Conservation (phyloP, 768 basidiomycete species). For the Mrakia gelida region DNA sequence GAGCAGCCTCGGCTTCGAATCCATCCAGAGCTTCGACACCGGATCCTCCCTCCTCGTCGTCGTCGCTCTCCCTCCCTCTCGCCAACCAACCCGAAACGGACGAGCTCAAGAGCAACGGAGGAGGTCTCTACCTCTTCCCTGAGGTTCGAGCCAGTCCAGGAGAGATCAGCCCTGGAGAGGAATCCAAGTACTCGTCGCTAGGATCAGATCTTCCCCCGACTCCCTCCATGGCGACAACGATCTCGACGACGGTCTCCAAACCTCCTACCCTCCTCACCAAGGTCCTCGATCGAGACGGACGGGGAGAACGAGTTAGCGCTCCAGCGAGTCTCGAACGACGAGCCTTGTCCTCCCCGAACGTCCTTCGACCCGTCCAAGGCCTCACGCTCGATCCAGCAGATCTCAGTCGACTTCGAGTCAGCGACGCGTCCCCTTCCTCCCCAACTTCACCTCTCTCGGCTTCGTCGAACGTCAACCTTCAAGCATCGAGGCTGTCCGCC, state of each 20-base stretch:
- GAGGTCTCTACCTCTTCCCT: background rate
- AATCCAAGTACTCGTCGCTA: background rate
- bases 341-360: background rate
- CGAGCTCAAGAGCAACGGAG: background rate
- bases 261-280: background rate
- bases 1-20: background rate
- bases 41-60: background rate
- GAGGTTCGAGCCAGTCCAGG: slow-evolving; percentile 14
- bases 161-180: slow-evolving; percentile 12
- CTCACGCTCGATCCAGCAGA: slow-evolving; percentile 8
- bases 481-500: background rate
- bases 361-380: background rate
- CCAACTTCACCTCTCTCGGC: background rate
- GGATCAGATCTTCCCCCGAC: background rate
- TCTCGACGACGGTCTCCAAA: background rate
- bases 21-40: background rate
- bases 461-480: background rate
- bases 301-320: background rate
- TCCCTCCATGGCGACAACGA: background rate
- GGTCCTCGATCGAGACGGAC: slow-evolving; percentile 16
- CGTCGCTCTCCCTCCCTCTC: background rate
- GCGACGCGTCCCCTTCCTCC: background rate
- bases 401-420: background rate
- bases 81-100: background rate
- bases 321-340: slow-evolving; percentile 10